A percentile compares a stretch with the other conserved stretches of the same genome.
phyloP scores from a whole-genome alignment of 148 eudicot species.

The Silene conica region DNA sequence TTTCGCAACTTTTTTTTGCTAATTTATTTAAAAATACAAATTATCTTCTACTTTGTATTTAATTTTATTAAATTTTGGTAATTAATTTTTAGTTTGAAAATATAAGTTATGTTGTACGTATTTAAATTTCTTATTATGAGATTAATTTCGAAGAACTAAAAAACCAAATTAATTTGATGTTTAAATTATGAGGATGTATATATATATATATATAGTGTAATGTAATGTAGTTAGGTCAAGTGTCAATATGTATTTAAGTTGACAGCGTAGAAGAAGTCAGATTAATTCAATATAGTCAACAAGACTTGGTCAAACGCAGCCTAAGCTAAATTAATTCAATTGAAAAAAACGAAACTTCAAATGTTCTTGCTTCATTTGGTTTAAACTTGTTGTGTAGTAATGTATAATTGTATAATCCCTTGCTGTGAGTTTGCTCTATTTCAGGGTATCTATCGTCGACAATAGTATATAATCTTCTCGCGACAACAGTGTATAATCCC shows the following conservation, averaged over 20 bases:
- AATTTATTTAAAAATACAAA: not conserved
- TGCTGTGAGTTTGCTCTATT: no score
- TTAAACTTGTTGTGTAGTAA: no score
- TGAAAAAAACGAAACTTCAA: not conserved
- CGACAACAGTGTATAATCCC: no score
- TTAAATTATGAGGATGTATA: not conserved
- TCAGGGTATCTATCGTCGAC: no score
- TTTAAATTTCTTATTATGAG: not conserved
- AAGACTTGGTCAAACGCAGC: constrained; percentile 7
- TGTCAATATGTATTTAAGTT: not conserved
- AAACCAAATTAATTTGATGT: not conserved
- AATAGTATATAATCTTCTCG: no score
- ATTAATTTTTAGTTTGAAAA: no score
- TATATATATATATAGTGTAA: no score
- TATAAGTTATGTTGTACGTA: not conserved
- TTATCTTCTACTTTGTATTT: no score
- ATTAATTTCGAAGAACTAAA: not conserved
- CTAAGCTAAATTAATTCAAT: not conserved
- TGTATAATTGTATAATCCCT: no score
- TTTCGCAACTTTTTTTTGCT: not conserved
- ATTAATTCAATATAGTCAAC: not conserved
- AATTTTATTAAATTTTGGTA: no score
- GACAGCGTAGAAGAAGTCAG: not conserved
- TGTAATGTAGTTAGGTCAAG: not conserved
- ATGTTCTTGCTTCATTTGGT: not conserved